Base-by-base conservation (phyloP, 2,329 filamentous ascomycete genomes). In the Ophiostoma sp. region DNA sequence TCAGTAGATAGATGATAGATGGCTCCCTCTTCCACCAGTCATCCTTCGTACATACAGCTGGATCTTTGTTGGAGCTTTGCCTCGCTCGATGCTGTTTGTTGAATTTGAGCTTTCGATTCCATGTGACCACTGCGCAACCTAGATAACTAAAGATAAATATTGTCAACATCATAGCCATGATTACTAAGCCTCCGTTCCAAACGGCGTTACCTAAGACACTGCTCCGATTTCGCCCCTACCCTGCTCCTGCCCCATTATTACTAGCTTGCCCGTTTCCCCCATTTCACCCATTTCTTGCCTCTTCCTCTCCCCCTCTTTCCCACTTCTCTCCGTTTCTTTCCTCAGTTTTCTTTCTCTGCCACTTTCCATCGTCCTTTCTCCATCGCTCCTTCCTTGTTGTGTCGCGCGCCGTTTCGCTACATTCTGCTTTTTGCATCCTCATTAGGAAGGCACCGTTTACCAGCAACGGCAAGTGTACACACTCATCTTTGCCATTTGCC, bases 311-410 rank as follows among this genome's bases (percentile, higher is more conserved):
- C 3, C 27, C 44, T 48, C 44, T 48, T 48, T 62, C 57, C 57
- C 57, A 62, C 57, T 62, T 62, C 52, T 62, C 57, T 62, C 57
- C 57, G 57, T 62, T 62, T 62, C 27, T 20, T 62, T 20, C 57
- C 27, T 62, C 57, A 62, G 57, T 62, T 62, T 23, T 11, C 52
- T 57, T 57, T 57, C n/a, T 57, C 52, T 48, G 17, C 44, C 44
- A 48, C 20, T 48, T 48, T 20, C 11, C 57, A 62, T 62, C 57
- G 52, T 62, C 35, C 57, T 52, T 60, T 41, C 17, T 48, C 68
- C 48, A 65, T 67, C 39, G 65, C 69, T 52, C 65, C 44, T 64
- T 64, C 39, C 66, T 33, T 17, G 64, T 44, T 44, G 64, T 36
- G 17, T 52, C 54, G 15, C 39, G 31, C 68, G 44, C 64, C 68